Percentiles rank a stretch among this genome's conserved stretches.
Conservation (phyloP, 768 basidiomycete genomes). For the Strobilomyces dryophilus region DNA sequence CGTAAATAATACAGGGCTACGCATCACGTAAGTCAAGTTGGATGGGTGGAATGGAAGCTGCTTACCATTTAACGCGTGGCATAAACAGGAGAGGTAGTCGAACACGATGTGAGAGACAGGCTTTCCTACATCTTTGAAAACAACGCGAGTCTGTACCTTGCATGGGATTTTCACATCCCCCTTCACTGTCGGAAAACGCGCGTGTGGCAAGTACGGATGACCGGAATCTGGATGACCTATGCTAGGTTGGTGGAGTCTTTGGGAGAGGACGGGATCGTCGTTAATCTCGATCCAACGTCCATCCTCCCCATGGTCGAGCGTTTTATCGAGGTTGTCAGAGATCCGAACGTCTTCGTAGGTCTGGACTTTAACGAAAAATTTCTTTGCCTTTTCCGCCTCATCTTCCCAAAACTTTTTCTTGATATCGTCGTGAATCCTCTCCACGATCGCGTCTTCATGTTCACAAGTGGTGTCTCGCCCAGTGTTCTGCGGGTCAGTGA, state of each 20-base stretch:
- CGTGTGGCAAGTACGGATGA: too few species aligned
- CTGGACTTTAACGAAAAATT: neutral
- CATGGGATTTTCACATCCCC: neutral
- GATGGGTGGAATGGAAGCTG: too few species aligned
- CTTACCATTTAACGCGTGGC: neutral
- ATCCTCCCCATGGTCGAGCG: neutral
- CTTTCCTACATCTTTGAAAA: neutral
- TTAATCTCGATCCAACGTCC: neutral
- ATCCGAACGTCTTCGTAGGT: neutral
- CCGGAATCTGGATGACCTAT: too few species aligned
- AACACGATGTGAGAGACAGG: neutral
- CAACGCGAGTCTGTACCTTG: neutral
- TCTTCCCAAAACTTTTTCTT: neutral
- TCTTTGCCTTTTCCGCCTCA: neutral
- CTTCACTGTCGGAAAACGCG: too few species aligned
- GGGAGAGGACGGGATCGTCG: neutral
- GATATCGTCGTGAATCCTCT: neutral
- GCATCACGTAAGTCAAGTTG: neutral
- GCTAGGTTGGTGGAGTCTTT: neutral
- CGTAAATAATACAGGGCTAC: neutral
- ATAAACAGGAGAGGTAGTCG: neutral
- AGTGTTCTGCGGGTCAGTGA: too few species aligned
- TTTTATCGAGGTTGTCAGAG: neutral
- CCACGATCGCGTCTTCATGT: neutral
- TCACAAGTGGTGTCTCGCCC: neutral